Base-by-base conservation (phyloP, 306 rosid genomes). In the Pachyrhizus erosus region DNA sequence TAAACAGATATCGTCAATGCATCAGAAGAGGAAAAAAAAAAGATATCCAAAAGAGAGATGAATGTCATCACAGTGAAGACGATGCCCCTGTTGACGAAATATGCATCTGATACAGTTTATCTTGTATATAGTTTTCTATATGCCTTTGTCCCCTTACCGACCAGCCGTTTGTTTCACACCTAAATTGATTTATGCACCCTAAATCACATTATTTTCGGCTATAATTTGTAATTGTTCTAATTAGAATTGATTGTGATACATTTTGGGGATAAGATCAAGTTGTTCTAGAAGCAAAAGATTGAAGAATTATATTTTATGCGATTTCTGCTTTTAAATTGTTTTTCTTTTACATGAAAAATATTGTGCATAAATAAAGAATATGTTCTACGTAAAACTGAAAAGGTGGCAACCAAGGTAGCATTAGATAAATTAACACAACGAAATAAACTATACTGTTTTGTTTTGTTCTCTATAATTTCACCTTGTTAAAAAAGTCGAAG, bases 151-250 rank as follows among this genome's bases (percentile, higher is more conserved):
- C 69, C 72, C 52, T 27, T 66, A 18, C 62, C 79, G 60, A 84
- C 87, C 79, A 60, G 77, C 81, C 77, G 20, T 52, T 65, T 9
- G 74, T 65, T 80, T 60, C 79, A 7, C 68, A 55, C 82, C 51
- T 11, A 31, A 14, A 64, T 14, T 55, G 13, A 13, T 64, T 18
- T 67, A 12, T 20, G 31, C 29, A 67, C 72, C 31, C 39, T 49
- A 46, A 40, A 18, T 9, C 14, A 39, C 54, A 57, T 15, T 76
- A 23, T 69, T 58, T 66, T 75, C 76, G 17, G 21, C 21, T 40
- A 37, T 40, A n/a, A 52, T 54, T 29, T 29, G 2, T 29, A 62
- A 34, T 69, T 20, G 17, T 75, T 54, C 42, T 29, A 5, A 62
- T 62, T 29, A 40, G 11, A 75, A 0, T 39, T 24, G 37, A 14